These are phyloP conservation scores for Talaromyces proteolyticus DNA, from an alignment of 495 filamentous ascomycete genomes.

Conservation along the genomic window DNA sequence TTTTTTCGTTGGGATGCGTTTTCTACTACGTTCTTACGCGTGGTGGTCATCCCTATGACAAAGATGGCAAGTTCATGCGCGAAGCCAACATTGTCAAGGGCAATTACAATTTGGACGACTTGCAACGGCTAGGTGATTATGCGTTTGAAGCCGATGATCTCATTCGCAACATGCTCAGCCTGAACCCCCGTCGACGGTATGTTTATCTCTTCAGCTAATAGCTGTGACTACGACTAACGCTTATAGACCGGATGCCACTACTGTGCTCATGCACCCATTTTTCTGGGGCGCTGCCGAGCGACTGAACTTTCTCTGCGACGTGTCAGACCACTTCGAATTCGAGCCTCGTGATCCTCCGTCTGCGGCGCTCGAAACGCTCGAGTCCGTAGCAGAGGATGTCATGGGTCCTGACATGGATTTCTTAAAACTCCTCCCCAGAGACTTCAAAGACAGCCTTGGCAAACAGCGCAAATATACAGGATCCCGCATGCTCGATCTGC, in stretches of 20 bases:
- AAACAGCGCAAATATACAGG: slow-evolving; percentile 97
- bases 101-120: slow-evolving; percentile 61
- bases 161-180: slow-evolving; percentile 73
- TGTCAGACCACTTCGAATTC: slow-evolving; percentile 91
- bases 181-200: slow-evolving; percentile 61
- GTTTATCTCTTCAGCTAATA: slow-evolving; percentile 11
- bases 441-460: slow-evolving; percentile 80
- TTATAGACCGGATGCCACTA: slow-evolving; percentile 55
- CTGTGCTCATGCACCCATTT: slow-evolving; percentile 88
- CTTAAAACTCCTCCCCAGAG: slow-evolving; percentile 63
- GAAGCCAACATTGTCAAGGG: slow-evolving; percentile 95
- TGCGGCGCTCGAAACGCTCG: slow-evolving; percentile 55
- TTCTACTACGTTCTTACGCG: slow-evolving; percentile 94
- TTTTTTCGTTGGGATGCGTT: slow-evolving; percentile 92
- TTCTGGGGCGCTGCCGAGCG: slow-evolving; percentile 90
- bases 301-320: slow-evolving; percentile 84
- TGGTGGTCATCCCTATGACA: slow-evolving; percentile 91
- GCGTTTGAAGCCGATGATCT: slow-evolving; percentile 82
- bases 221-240: slow-evolving; percentile 6
- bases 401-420: slow-evolving; percentile 66
- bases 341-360: slow-evolving; percentile 79
- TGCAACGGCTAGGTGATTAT: slow-evolving; percentile 71
- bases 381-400: slow-evolving; percentile 45
- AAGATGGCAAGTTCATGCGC: slow-evolving; percentile 85
- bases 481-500: slow-evolving; percentile 71